Conservation (phyloP, 2,329 filamentous ascomycete species). For the Calonectria crousiana region DNA sequence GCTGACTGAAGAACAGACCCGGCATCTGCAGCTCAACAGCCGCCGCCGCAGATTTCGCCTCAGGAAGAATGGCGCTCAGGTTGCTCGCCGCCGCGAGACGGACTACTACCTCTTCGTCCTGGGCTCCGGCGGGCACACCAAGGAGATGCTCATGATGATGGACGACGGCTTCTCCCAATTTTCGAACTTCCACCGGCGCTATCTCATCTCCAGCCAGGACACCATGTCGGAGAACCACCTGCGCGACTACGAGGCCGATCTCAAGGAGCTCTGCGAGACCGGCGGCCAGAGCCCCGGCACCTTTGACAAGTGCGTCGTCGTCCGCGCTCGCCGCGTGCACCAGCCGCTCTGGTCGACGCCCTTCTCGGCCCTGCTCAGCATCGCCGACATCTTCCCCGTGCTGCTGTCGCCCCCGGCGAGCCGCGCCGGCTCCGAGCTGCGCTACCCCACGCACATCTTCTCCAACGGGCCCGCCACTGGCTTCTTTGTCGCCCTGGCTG, state of each 20-base stretch:
- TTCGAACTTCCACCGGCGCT: conserved; percentile 76
- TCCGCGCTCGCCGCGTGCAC: conserved; percentile 84
- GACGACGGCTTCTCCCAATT: conserved; percentile 66
- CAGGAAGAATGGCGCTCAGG: conserved; percentile 28
- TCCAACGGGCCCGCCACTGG: conserved; percentile 92
- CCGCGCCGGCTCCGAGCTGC: conserved; percentile 38
- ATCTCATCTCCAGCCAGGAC: conserved; percentile 84
- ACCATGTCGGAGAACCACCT: conserved; percentile 74
- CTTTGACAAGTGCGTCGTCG: conserved; percentile 76
- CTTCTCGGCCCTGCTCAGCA: conserved; percentile 73
- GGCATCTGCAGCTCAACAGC: conserved; percentile 45
- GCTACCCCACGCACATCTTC: conserved; percentile 80
- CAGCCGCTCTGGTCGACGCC: conserved; percentile 83
- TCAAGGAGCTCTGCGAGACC: conserved; percentile 39
- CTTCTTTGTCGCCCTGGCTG: conserved; percentile 75
- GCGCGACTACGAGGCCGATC: conserved; percentile 61
- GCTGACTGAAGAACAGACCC: conserved; percentile 37
- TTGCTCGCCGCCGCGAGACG: conserved; percentile 20
- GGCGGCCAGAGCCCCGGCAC: conserved; percentile 53
- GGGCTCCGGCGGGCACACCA: conserved; percentile 93
- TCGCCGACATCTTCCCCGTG: conserved; percentile 71
- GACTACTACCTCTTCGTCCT: conserved; percentile 82
- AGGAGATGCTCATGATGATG: conserved; percentile 93
- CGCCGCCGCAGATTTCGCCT: conserved; percentile 32
- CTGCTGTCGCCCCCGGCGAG: conserved; percentile 56